phyloP scores from a whole-genome alignment of 805 yeast species.

The Saccharomyces kudriavzevii region DNA sequence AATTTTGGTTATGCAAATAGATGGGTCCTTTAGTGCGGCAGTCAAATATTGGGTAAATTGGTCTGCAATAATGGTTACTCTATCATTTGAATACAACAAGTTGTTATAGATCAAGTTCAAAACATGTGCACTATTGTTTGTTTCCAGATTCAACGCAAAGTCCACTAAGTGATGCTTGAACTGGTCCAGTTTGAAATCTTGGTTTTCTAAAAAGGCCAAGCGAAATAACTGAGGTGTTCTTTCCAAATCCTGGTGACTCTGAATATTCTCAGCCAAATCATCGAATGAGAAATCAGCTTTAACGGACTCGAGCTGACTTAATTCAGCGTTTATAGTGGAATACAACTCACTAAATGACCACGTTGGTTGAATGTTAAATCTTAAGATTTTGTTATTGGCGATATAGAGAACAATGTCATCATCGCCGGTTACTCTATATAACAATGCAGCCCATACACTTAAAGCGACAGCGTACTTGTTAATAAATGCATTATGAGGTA shows the following conservation, averaged over 20 bases:
- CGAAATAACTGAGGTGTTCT: conserved; percentile 57
- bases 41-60: conserved; percentile 55
- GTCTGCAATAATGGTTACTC: conserved; percentile 63
- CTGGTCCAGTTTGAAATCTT: conserved; percentile 33
- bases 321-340: conserved; percentile 34
- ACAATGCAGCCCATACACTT: conserved; percentile 59
- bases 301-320: conserved; percentile 18
- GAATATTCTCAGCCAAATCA: conserved; percentile 47
- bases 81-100: conserved; percentile 58
- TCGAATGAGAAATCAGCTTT: conserved; percentile 39
- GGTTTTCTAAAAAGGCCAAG: conserved; percentile 33
- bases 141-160: conserved; percentile 34
- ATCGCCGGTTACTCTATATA: conserved; percentile 82
- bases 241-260: conserved; percentile 42
- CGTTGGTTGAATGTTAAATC: conserved; percentile 52
- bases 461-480: conserved; percentile 45
- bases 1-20: conserved; percentile 47
- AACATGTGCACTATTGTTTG: conserved; percentile 7
- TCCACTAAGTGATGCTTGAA: conserved; percentile 36
- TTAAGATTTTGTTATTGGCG: conserved; percentile 40
- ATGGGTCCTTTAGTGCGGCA: conserved; percentile 32
- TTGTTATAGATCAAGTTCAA: conserved; percentile 51
- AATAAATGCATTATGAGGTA: conserved; percentile 15
- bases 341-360: conserved; percentile 48
- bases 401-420: conserved; percentile 80